phyloP scores from a whole-genome alignment of 2,329 filamentous ascomycete genomes.

The Sporothrix sp. region DNA sequence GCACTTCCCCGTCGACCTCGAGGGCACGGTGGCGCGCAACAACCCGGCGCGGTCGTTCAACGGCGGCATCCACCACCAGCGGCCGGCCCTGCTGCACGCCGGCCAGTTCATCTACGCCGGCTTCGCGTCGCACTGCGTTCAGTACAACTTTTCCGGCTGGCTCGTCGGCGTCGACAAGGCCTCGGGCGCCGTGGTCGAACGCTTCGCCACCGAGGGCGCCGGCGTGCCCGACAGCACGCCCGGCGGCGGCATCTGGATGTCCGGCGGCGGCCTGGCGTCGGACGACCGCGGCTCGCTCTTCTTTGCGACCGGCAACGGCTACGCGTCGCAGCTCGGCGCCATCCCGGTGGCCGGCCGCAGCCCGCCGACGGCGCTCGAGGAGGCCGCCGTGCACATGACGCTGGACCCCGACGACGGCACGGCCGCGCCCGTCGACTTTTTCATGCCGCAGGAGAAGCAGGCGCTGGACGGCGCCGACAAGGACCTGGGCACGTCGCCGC shows the following conservation, averaged over 20 bases:
- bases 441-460: conserved; percentile 41
- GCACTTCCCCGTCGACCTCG: conserved; percentile 34
- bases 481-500: conserved; percentile 37
- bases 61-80: conserved; percentile 38
- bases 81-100: conserved; percentile 35
- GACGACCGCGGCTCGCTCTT: conserved; percentile 37
- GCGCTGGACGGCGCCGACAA: conserved; percentile 39
- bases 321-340: conserved; percentile 35
- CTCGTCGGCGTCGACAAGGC: conserved; percentile 39
- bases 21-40: conserved; percentile 35
- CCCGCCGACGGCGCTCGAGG: conserved; percentile 36
- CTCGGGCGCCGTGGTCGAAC: conserved; percentile 34
- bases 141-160: conserved; percentile 42
- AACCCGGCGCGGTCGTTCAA: conserved; percentile 36
- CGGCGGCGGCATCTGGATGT: conserved; percentile 40
- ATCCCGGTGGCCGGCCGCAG: conserved; percentile 34
- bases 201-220: conserved; percentile 34
- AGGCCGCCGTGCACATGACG: conserved; percentile 39
- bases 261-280: conserved; percentile 37
- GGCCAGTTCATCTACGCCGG: conserved; percentile 40
- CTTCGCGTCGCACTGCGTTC: conserved; percentile 41
- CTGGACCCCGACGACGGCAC: conserved; percentile 35
- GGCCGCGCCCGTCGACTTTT: conserved; percentile 36
- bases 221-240: conserved; percentile 30
- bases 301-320: conserved; percentile 39